phyloP scores from a whole-genome alignment of 768 basidiomycete species.

The Mycena maculata region DNA sequence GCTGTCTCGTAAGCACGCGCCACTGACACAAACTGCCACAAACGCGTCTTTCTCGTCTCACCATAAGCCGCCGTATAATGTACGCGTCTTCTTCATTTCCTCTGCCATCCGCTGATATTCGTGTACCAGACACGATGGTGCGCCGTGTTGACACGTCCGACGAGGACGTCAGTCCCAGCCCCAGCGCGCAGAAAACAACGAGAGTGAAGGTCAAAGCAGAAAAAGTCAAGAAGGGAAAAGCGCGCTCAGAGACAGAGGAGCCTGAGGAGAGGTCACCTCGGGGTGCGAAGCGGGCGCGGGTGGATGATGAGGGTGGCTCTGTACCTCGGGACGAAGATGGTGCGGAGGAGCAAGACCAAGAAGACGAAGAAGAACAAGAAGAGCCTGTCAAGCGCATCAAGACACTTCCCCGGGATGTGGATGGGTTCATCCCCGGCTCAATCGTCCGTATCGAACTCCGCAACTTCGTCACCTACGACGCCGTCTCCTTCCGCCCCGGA shows the following conservation, averaged over 20 bases:
- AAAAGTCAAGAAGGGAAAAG: conserved; percentile 22
- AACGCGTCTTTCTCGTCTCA: neutral
- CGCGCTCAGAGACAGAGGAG: conserved; percentile 42
- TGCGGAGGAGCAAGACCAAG: neutral
- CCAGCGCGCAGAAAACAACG: too few relatives aligned
- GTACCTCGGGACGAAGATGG: conserved; percentile 47
- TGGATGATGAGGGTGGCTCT: conserved; percentile 74
- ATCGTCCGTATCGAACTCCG: conserved; percentile 88
- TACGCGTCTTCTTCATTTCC: too few relatives aligned
- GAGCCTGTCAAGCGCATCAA: conserved; percentile 50
- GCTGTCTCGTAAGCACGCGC: too few relatives aligned
- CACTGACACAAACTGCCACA: neutral
- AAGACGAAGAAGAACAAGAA: neutral
- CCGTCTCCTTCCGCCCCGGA: conserved; percentile 89
- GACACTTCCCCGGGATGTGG: conserved; percentile 76
- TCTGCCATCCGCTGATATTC: neutral
- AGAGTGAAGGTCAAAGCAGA: neutral
- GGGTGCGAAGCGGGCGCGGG: conserved; percentile 73
- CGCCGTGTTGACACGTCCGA: conserved; percentile 25
- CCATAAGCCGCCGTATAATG: too few relatives aligned
- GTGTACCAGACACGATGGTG: conserved; percentile 13
- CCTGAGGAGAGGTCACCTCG: conserved; percentile 59
- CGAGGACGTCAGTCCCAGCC: conserved; percentile 10
- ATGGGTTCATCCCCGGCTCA: conserved; percentile 92
- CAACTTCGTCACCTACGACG: conserved; percentile 97